Evolutionary conservation across 2,329 filamentous ascomycete genomes (phyloP), one percentile per base, ranked within the genome.

Genomic region (Venturiaceae sp.): DNA sequence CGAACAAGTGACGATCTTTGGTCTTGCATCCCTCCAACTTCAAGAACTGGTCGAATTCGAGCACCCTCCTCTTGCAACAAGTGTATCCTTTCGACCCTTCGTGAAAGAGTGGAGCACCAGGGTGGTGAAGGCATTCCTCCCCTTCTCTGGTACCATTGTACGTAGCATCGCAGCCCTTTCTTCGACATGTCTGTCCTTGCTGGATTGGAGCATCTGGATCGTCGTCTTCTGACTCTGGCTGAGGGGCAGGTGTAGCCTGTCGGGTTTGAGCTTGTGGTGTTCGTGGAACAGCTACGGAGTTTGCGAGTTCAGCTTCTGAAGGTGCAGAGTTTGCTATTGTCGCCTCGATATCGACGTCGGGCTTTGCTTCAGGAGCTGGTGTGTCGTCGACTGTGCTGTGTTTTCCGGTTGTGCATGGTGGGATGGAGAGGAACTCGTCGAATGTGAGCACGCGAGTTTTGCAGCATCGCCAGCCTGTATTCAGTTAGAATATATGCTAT

Each of bases 11-110:
- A 61, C 82, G 80, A 46, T 80, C 77, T 74, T 92, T 94, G 46
- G 87, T 91, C 71, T 84, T 85, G 75, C 94, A 99, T 1, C 94
- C 94, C 66, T 88, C 85, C 60, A 99, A 92, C 74, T 89, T 94
- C 85, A 99, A 85, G 74, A 99, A 99, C 73, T 97, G 87, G 71
- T 99, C 92, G 72, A 99, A 99, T 70, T 99, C 94, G 60, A 99
- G 76, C 60, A 99, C 94, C 37, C 91, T 83, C 66, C 90, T 81
- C 82, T 97, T 97, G 77, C 94, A 99, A 78, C 94, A 99, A 60
- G 85, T 91, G 80, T 94, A 99, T 1, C 94, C 94, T 77, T 99
- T 99, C 75, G 90, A 95, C 36, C 94, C 94, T 77, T 99, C 94
- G 72, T 99, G 94, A 76, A 99, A 99, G 64, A 99, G 86, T 26